Base-by-base conservation (phyloP, 805 yeast genomes). In the Candida odintsovae region DNA sequence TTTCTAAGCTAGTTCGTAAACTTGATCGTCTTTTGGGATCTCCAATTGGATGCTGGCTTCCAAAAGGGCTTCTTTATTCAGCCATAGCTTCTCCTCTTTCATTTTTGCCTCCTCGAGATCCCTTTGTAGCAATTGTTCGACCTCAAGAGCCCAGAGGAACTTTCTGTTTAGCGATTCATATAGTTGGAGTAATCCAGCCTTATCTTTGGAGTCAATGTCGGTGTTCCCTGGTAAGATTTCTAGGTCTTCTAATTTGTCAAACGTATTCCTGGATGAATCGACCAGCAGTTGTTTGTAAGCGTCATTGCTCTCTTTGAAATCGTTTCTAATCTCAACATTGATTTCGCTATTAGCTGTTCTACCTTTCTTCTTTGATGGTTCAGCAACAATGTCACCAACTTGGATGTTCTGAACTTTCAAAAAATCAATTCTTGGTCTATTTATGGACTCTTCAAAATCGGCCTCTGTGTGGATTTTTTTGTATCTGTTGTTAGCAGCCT, bases 41-140 rank as follows among this genome's bases (percentile, higher is more conserved):
- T 62, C 76, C 10, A 67, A 43, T 35, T 57, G 48, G 23, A 73
- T 59, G 44, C 71, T 72, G 6, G 73, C 71, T 45, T 75, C 75
- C 22, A 76, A 51, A 16, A 76, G 54, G 11, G 66, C 47, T 48
- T 76, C 79, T 45, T 72, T 76, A 7, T 61, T 52, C 6, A 62
- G 46, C 73, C 75, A 74, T 23, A 71, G 20, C 6, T 25, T 49
- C 31, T 63, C 57, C 33, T 78, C 62, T 38, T 67, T 67, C 37
- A 64, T 61, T 38, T 61, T 54, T 13, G 66, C 46, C 1, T 62
- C 50, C 1, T 44, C 42, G 28, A 75, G 56, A 31, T 69, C 60
- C 6, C 50, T 53, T 8, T 62, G 59, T 22, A 72, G 64, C 8
- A 72, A 45, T 46, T 67, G 59, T 45, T 71, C 69, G 21, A 75